A percentile compares a stretch with the other conserved stretches of the same genome.
Evolutionary conservation across 768 basidiomycete species (phyloP).

Genomic region (Xanthoconium stramineum): DNA sequence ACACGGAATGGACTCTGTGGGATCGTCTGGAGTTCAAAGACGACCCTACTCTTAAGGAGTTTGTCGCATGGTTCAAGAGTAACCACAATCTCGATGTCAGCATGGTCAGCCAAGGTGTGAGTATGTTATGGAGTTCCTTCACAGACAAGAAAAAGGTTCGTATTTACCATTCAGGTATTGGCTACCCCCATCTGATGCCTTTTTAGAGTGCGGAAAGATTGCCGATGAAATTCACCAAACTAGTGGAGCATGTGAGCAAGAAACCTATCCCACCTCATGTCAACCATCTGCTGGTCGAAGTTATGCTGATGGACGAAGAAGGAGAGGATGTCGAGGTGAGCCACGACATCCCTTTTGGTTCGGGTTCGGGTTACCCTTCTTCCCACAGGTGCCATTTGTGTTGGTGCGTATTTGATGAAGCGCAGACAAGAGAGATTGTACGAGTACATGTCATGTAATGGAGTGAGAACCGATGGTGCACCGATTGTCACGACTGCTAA

Average conservation of each 20-base stretch:
- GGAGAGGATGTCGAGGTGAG: conserved; percentile 93
- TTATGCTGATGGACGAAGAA: conserved; percentile 90
- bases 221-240: conserved; percentile 83
- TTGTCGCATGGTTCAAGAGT: conserved; percentile 79
- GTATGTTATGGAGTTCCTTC: conserved; percentile 97
- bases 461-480: neutral
- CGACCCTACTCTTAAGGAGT: conserved; percentile 83
- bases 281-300: conserved; percentile 86
- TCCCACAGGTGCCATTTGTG: conserved; percentile 73
- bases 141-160: conserved; percentile 87
- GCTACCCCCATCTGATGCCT: conserved; percentile 5
- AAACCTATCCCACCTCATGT: conserved; percentile 83
- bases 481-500: neutral
- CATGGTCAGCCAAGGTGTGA: conserved; percentile 97
- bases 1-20: conserved; percentile 96
- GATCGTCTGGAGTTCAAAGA: conserved; percentile 92
- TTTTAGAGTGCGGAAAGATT: conserved; percentile 80
- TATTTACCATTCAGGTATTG: neutral
- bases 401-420: conserved; percentile 57
- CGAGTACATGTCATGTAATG: conserved; percentile 10
- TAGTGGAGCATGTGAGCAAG: conserved; percentile 94
- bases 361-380: neutral
- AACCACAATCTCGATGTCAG: conserved; percentile 83
- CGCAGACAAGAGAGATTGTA: neutral
- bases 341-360: neutral